These are phyloP conservation scores for Helichrysum umbraculigerum DNA, from an alignment of 129 eudicot species.

Conservation along the genomic window DNA sequence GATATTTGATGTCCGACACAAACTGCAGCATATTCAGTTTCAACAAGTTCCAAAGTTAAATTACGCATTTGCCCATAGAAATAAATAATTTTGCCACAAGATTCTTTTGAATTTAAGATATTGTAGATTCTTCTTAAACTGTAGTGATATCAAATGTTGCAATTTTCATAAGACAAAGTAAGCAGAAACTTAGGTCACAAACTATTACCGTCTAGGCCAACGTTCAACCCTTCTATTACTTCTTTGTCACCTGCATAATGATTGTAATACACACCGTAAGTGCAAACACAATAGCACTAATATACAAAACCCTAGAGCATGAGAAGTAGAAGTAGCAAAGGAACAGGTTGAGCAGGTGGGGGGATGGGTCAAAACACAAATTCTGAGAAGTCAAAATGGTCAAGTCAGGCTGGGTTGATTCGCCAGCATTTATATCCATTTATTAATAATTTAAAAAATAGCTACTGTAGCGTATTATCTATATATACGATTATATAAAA, in stretches of 20 bases:
- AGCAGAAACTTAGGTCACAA: background rate
- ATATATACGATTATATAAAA: background rate
- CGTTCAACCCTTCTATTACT: slow-evolving; percentile 65
- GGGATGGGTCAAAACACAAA: background rate
- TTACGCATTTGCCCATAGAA: background rate
- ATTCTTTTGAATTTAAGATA: background rate
- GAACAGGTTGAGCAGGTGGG: background rate
- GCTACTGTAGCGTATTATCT: background rate
- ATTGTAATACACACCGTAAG: slow-evolving; percentile 3
- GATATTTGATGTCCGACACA: background rate
- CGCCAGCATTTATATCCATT: background rate
- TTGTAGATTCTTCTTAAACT: too few species aligned
- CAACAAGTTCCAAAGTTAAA: background rate
- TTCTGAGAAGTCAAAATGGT: background rate
- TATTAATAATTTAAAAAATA: background rate
- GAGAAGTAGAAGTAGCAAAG: background rate
- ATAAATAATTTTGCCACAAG: background rate
- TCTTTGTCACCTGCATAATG: slow-evolving; percentile 52
- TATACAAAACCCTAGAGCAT: background rate
- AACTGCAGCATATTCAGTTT: background rate
- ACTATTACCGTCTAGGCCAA: slow-evolving; percentile 77
- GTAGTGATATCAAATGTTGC: background rate
- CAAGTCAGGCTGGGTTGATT: background rate
- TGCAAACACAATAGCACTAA: background rate
- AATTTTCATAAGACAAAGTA: background rate